phyloP scores from a whole-genome alignment of 345 rosid species.

The Aegle marmelos region DNA sequence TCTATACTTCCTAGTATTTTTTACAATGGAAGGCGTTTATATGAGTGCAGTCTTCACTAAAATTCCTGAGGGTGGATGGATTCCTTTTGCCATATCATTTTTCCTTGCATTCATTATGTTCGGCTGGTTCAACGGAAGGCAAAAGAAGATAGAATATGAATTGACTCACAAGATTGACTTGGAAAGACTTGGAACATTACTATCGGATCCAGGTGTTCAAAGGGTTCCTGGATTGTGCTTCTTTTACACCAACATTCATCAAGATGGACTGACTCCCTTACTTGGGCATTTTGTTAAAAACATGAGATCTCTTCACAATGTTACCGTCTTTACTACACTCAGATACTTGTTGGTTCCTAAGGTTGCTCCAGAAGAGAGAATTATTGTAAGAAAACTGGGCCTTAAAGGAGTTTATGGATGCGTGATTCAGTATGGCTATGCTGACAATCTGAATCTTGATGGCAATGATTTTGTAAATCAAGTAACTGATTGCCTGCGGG shows the following conservation, averaged over 20 bases:
- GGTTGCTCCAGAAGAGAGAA: slow-evolving; percentile 51
- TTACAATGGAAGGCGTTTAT: slow-evolving; percentile 76
- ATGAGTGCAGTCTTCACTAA: slow-evolving; percentile 75
- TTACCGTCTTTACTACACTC: slow-evolving; percentile 73
- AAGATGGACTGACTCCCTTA: slow-evolving; percentile 74
- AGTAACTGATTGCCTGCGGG: slow-evolving; percentile 40
- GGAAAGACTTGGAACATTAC: slow-evolving; percentile 48
- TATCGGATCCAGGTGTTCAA: slow-evolving; percentile 65
- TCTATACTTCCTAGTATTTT: slow-evolving; percentile 60
- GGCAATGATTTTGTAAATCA: slow-evolving; percentile 48
- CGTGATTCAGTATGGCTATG: slow-evolving; percentile 63
- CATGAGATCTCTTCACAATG: slow-evolving; percentile 74
- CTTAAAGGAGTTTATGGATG: slow-evolving; percentile 52
- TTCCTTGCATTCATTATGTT: slow-evolving; percentile 79
- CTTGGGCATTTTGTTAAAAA: slow-evolving; percentile 77
- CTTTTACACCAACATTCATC: slow-evolving; percentile 82
- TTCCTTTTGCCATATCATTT: slow-evolving; percentile 79
- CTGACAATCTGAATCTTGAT: slow-evolving; percentile 52
- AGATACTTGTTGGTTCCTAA: slow-evolving; percentile 58
- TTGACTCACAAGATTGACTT: slow-evolving; percentile 57
- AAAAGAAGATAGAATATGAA: slow-evolving; percentile 74
- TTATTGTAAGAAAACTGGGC: slow-evolving; percentile 38
- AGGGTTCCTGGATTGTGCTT: slow-evolving; percentile 81
- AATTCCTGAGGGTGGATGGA: slow-evolving; percentile 84
- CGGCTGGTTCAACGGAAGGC: slow-evolving; percentile 87